These are phyloP conservation scores for Striga hermonthica DNA, from an alignment of 305 asterid genomes.

Conservation along the genomic window DNA sequence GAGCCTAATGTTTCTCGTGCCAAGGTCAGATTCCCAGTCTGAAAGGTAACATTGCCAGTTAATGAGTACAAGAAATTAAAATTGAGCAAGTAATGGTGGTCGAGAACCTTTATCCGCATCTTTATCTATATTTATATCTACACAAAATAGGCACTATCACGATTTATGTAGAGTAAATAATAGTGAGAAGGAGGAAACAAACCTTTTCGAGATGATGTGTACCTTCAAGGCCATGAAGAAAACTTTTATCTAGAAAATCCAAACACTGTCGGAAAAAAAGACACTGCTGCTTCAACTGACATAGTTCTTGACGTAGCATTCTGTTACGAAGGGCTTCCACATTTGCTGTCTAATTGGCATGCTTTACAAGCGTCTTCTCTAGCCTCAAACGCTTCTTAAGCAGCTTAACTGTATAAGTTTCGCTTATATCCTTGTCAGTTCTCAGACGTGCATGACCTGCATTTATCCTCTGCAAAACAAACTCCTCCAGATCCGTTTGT, in stretches of 20 bases:
- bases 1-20: conserved; percentile 38
- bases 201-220: conserved; percentile 61
- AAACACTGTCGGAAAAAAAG: conserved; percentile 50
- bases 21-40: conserved; percentile 44
- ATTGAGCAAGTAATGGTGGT: conserved; percentile 8
- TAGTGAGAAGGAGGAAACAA: conserved; percentile 39
- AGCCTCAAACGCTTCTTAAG: conserved; percentile 59
- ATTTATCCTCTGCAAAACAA: conserved; percentile 37
- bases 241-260: conserved; percentile 44
- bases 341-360: conserved; percentile 59
- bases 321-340: conserved; percentile 55
- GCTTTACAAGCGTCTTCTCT: conserved; percentile 65
- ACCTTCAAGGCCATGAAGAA: conserved; percentile 43
- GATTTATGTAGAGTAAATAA: conserved; percentile 22
- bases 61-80: conserved; percentile 14
- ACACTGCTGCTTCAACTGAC: conserved; percentile 54
- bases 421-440: conserved; percentile 32
- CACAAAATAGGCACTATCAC: too few species aligned
- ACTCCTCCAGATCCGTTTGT: conserved; percentile 49
- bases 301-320: conserved; percentile 54
- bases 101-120: too few species aligned
- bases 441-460: conserved; percentile 33
- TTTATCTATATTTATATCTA: too few species aligned
- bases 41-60: conserved; percentile 32
- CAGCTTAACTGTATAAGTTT: conserved; percentile 52